phyloP scores from a whole-genome alignment of 2,329 filamentous ascomycete genomes.

The Nemania sp. region DNA sequence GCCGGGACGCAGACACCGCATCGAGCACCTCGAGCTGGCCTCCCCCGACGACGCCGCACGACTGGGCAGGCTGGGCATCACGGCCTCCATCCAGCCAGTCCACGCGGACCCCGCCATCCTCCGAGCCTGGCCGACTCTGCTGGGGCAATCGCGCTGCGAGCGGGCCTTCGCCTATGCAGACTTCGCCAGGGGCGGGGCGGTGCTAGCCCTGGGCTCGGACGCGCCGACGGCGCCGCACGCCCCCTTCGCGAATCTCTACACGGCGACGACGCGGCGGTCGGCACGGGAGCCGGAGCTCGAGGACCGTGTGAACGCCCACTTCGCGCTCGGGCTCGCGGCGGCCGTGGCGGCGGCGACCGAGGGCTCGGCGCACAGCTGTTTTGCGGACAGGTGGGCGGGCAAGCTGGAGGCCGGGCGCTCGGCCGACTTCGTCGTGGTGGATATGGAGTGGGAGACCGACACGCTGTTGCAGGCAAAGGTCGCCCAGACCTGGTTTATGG shows the following conservation, averaged over 20 bases:
- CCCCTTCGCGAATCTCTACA: constrained; percentile 50
- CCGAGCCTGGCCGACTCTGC: constrained; percentile 61
- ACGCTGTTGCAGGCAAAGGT: constrained; percentile 46
- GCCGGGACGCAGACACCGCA: constrained; percentile 59
- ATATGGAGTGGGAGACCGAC: constrained; percentile 47
- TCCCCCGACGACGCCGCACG: constrained; percentile 58
- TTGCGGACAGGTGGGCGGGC: constrained; percentile 49
- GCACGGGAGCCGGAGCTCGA: constrained; percentile 46
- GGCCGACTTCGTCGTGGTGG: constrained; percentile 54
- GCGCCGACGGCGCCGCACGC: constrained; percentile 52
- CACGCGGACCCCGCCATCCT: constrained; percentile 66
- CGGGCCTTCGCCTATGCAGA: constrained; percentile 68
- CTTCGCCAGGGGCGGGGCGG: constrained; percentile 53
- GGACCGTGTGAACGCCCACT: constrained; percentile 47
- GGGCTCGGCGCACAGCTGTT: constrained; percentile 51
- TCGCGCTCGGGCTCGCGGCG: constrained; percentile 46
- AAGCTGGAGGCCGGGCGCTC: constrained; percentile 49
- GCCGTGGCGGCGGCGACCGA: constrained; percentile 48
- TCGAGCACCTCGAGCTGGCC: constrained; percentile 68
- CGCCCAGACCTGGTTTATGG: constrained; percentile 49
- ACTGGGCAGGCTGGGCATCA: constrained; percentile 63
- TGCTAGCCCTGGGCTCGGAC: constrained; percentile 51
- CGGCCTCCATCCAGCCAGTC: constrained; percentile 62
- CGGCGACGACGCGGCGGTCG: constrained; percentile 49
- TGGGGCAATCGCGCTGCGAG: constrained; percentile 58